A percentile compares a stretch with the other conserved stretches of the same genome.
Evolutionary conservation across 441 rosid species (phyloP).

Genomic region (Daphne laureola): DNA sequence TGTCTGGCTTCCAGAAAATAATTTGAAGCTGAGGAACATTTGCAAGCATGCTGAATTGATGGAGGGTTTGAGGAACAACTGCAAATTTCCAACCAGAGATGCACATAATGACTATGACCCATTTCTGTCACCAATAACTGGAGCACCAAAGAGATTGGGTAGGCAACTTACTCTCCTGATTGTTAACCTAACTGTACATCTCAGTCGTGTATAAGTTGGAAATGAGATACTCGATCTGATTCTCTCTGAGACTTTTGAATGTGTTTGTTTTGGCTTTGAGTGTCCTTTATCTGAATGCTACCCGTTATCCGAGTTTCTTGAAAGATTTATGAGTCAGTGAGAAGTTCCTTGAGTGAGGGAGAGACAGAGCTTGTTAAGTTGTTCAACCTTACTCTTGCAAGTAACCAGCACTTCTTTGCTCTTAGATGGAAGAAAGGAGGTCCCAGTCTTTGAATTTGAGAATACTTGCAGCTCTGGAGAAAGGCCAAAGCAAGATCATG

Average conservation of each 20-base stretch:
- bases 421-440: conserved; percentile 22
- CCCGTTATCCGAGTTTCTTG: no score
- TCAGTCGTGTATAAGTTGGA: no score
- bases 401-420: conserved; percentile 10
- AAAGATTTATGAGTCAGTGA: no score
- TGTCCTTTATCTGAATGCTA: no score
- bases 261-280: no score
- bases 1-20: conserved; percentile 28
- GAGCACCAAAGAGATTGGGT: conserved; percentile 19
- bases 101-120: conserved; percentile 7
- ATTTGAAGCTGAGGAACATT: conserved; percentile 9
- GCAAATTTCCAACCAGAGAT: conserved; percentile 20
- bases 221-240: no score
- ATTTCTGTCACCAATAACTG: conserved; percentile 16
- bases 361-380: no score
- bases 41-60: conserved; percentile 2
- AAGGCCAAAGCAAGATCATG: conserved; percentile 14
- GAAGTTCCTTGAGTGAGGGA: no score
- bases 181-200: no score
- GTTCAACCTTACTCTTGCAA: conserved; percentile 4
- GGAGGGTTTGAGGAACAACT: conserved; percentile 6
- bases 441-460: conserved; percentile 21
- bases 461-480: conserved; percentile 18
- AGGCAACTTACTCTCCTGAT: not conserved
- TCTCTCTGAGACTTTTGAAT: no score